Percentiles rank a stretch among this genome's conserved stretches.
Conservation (phyloP, 306 rosid genomes). For the Citrullus colocynthis region DNA sequence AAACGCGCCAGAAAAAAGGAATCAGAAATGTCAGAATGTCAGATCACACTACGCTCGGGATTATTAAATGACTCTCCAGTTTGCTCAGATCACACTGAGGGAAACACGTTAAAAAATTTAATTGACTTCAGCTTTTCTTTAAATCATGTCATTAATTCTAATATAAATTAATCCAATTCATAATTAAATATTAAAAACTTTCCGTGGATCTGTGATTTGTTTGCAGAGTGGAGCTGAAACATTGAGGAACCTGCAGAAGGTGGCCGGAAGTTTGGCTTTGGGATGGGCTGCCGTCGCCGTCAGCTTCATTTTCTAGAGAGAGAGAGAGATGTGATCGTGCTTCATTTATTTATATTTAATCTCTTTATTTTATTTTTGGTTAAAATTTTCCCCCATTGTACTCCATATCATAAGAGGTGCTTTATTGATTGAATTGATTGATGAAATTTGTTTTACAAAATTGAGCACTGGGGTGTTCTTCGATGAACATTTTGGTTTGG, state of each 20-base stretch:
- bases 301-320: slow-evolving; percentile 37
- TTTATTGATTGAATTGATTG: slow-evolving; percentile 2
- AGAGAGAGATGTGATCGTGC: not conserved
- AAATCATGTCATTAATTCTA: not conserved
- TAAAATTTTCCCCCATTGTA: not conserved
- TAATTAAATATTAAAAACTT: not conserved
- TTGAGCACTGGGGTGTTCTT: not conserved
- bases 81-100: not conserved
- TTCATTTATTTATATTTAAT: slow-evolving; percentile 3
- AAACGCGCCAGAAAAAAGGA: not conserved
- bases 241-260: slow-evolving; percentile 31
- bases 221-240: slow-evolving; percentile 71
- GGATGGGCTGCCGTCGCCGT: slow-evolving; percentile 32
- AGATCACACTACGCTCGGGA: not conserved
- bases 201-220: not conserved
- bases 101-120: not conserved
- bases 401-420: slow-evolving; percentile 4
- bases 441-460: not conserved
- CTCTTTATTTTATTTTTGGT: not conserved
- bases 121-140: not conserved
- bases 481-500: not conserved
- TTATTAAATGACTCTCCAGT: not conserved
- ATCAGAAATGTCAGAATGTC: not conserved
- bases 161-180: not conserved
- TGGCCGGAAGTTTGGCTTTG: slow-evolving; percentile 46